Evolutionary conservation across 2,329 filamentous ascomycete genomes (phyloP), one percentile per base, ranked within the genome.

Genomic region (Cercospora janseana): DNA sequence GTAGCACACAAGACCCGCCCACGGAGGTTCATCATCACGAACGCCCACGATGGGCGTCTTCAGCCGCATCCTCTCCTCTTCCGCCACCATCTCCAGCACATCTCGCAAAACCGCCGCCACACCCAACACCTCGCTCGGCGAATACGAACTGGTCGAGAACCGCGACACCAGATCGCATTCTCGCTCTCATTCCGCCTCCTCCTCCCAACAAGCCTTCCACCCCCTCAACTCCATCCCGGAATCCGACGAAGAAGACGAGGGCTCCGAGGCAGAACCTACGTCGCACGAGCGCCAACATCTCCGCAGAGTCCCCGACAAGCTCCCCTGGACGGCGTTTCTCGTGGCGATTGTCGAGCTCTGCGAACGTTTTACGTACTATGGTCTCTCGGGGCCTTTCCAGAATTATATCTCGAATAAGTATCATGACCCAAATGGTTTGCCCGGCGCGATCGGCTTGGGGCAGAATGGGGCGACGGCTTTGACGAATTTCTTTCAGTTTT

Each of bases 371-470:
- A 59, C 58, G 3, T 62, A 62, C 37, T 60, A 59, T 31, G 58
- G 58, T 5, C 44, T 60, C 5, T 54, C 47, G 4, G 58, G 56
- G 0, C 72, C 72, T 3, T 71, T 74, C 34, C 72, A 74, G 53
- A 75, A 75, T 48, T 75, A 75, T 59, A 74, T 74, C 52, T 61
- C 68, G 18, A 73, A 73, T 47, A 57, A 58, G n/a, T 69, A 68
- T 48, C 56, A 66, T 37, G 63, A 54, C 40, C 58, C 66, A n/a
- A 70, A 70, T 43, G 71, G 70, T 13, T 46, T 59, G 15, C 57
- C 57, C 10, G 57, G 57, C 15, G 55, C 56, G 3, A 54, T 58
- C 18, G 70, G 71, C 5, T 52, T 74, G 4, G 62, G 62, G 13
- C 71, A 75, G 51, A 60, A 62, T 9, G 63, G 66, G 2, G 72